These are phyloP conservation scores for Botryotinia convoluta DNA, from an alignment of 2,329 filamentous ascomycete genomes.

Conservation along the genomic window DNA sequence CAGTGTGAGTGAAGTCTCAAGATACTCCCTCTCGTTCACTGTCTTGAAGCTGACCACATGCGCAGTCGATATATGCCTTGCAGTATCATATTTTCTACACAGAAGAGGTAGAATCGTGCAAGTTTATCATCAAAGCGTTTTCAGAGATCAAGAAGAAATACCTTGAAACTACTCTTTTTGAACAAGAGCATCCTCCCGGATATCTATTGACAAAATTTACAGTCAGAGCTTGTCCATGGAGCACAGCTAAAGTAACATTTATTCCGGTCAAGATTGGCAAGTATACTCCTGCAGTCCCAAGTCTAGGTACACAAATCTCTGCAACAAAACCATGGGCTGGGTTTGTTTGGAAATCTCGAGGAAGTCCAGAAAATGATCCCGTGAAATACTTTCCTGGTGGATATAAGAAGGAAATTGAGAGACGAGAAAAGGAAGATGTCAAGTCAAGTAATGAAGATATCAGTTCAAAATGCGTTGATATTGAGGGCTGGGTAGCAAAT, in stretches of 20 bases:
- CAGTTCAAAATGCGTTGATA: constrained; percentile 1
- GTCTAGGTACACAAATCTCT: neutral
- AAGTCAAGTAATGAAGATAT: neutral
- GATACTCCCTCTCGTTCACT: neutral
- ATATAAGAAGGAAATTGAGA: constrained; percentile 9
- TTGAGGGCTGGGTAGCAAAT: constrained; percentile 12
- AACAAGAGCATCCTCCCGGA: constrained; percentile 20
- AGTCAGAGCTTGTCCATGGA: constrained; percentile 27
- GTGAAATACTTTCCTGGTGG: constrained; percentile 16
- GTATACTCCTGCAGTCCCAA: constrained; percentile 14
- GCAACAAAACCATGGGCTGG: constrained; percentile 15
- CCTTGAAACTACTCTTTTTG: constrained; percentile 34
- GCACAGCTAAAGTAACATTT: constrained; percentile 12
- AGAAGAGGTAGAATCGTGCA: constrained; percentile 28
- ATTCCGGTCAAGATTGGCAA: constrained; percentile 20
- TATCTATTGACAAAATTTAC: constrained; percentile 24
- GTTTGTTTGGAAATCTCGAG: constrained; percentile 26
- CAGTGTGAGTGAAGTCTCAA: constrained; percentile 24
- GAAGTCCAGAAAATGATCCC: constrained; percentile 21
- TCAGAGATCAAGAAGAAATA: constrained; percentile 27
- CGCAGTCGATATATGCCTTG: neutral
- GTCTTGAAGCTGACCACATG: neutral
- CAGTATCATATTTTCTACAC: constrained; percentile 31
- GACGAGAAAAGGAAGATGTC: neutral
- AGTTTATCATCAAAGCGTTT: constrained; percentile 27